Evolutionary conservation across 331 rosid species (phyloP), one percentile per base, ranked within the genome.

Genomic region (Quercus tomentella): DNA sequence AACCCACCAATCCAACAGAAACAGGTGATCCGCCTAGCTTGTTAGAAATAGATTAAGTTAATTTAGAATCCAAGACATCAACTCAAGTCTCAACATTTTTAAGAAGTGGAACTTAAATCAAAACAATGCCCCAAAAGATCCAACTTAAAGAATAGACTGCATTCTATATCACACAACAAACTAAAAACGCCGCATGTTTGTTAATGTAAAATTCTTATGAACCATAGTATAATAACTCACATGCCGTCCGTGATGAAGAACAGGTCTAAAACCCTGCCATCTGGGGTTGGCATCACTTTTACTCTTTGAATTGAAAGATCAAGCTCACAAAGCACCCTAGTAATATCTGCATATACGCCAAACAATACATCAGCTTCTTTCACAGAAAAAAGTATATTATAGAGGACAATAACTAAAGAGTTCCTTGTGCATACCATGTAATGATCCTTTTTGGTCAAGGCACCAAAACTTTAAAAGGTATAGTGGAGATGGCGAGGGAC

Each of bases 271-370:
- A 87, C 98, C 84, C 89, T 87, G 73, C 97, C 97, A 81, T 91
- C 98, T 1, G 98, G 98, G 6, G 98, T 91, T 22, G 97, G 93
- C 98, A 93, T 93, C 82, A 85, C 95, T 84, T 93, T 93, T 25
- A 91, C 95, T 75, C 93, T 82, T 73, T 91, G 93, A 84, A 93
- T 89, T 76, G 76, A 52, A 31, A 91, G 91, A 73, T 93, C 90
- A 90, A 90, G 95, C 88, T 87, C 89, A 86, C 92, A 87, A 10
- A 93, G 92, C 63, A 90, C 88, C 78, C 89, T 90, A 56, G 92
- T 85, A 45, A 93, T 79, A 93, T 93, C 98, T 93, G 76, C 72
- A 77, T 25, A 35, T 21, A 72, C 2, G 23, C 4, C 74, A 51
- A 73, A 61, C 9, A 76, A 75, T 54, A 35, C 11, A 67, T 79